Base-by-base conservation (phyloP, 2,329 filamentous ascomycete genomes). In the Apiospora koreana region DNA sequence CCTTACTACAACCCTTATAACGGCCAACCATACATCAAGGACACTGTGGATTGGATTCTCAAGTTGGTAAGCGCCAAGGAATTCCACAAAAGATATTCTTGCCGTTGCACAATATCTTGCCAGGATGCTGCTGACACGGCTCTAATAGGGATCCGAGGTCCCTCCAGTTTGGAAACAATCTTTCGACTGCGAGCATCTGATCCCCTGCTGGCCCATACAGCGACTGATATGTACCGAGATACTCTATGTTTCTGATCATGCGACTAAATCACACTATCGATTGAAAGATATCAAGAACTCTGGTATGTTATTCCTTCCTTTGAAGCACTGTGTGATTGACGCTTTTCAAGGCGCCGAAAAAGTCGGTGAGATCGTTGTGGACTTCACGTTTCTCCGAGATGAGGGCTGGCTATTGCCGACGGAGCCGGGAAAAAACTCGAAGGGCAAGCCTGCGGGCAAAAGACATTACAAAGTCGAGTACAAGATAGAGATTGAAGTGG, bases 331-430 rank as follows among this genome's bases (percentile, higher is more conserved):
- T 43, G n/a, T 43, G n/a, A 69, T 69, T 74, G 25, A 70, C 68
- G 38, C 4, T 35, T 16, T 58, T 58, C 48, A 62, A 76, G 74
- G 74, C 14, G 70, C 72, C 14, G 71, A 78, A 65, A 68, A 71
- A 41, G 71, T 74, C 28, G 77, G 77, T 7, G 72, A 68, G 31
- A 77, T 79, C 41, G 31, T 74, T n/a, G 73, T 74, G 5, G 77
- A 79, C 68, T 74, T 79, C 67, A 77, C 75, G 10, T 73, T 74
- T 43, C 74, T 78, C 16, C 75, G 75, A 38, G 69, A 71, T 1
- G 23, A 75, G 45, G 71, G 72, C 54, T 25, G 70, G 43, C 73
- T 77, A 45, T 54, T 70, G 62, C 74, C 74, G 0, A 68, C 71
- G 0, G 69, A 72, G 4, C n/a, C 25, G n/a, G 48, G 43, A 14